These are phyloP conservation scores for Hyphopichia fennica DNA, from an alignment of 1,139 yeast genomes.

Conservation along the genomic window DNA sequence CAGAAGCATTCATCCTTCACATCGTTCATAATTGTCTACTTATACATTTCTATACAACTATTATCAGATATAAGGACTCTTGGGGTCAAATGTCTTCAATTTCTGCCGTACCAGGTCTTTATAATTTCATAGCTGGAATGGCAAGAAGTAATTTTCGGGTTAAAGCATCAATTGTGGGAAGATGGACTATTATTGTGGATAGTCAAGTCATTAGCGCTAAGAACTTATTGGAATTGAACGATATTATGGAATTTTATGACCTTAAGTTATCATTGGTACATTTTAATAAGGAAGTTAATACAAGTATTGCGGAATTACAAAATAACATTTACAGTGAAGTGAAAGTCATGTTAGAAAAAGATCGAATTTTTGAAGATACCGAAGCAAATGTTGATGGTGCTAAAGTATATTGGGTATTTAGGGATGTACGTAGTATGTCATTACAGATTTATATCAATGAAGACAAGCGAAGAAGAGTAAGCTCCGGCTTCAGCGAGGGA, in stretches of 20 bases:
- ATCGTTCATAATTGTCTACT: conserved; percentile 20
- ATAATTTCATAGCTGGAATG: conserved; percentile 22
- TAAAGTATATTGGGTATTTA: conserved; percentile 22
- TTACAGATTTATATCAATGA: conserved; percentile 18
- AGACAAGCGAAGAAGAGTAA: conserved; percentile 7
- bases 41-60: conserved; percentile 15
- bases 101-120: conserved; percentile 22
- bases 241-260: conserved; percentile 20
- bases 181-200: conserved; percentile 20
- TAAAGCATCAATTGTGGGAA: conserved; percentile 13
- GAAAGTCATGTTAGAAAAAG: conserved; percentile 7
- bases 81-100: conserved; percentile 17
- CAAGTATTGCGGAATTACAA: conserved; percentile 9
- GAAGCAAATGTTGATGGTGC: conserved; percentile 22
- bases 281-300: conserved; percentile 13
- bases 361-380: conserved; percentile 7
- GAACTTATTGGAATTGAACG: conserved; percentile 10
- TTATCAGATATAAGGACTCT: conserved; percentile 11
- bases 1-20: conserved; percentile 21
- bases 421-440: conserved; percentile 26
- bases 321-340: conserved; percentile 11
- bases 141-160: conserved; percentile 22
- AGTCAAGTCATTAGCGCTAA: conserved; percentile 17
- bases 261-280: conserved; percentile 5
- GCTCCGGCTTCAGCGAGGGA: neutral